A percentile compares a stretch with the other conserved stretches of the same genome.
Evolutionary conservation across 495 filamentous ascomycete genomes (phyloP).

Genomic region (Aspergillus kassunensis): DNA sequence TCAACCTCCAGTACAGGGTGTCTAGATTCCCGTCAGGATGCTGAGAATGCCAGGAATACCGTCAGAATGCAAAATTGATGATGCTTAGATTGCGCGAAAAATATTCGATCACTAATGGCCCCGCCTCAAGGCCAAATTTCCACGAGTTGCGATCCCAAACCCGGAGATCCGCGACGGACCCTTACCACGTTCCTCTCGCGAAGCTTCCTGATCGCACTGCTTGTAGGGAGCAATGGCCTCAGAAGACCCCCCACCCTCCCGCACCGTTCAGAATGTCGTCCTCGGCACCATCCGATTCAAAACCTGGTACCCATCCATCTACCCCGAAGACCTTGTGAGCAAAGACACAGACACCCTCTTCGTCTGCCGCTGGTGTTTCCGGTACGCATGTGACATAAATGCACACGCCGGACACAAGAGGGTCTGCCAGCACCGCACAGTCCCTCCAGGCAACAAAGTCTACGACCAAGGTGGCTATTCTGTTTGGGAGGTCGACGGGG

Average conservation of each 20-base stretch:
- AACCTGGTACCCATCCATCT: constrained; percentile 75
- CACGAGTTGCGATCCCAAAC: background rate
- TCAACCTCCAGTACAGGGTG: too few relatives aligned
- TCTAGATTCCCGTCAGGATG: too few relatives aligned
- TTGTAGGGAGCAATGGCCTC: constrained; percentile 26
- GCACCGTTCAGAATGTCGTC: constrained; percentile 70
- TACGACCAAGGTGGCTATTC: constrained; percentile 57
- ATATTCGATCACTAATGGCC: constrained; percentile 1
- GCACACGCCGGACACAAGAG: constrained; percentile 52
- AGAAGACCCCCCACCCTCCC: constrained; percentile 33
- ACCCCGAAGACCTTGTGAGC: constrained; percentile 71
- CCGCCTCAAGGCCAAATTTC: background rate
- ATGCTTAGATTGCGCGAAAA: background rate
- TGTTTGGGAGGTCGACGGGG: constrained; percentile 92
- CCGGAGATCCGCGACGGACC: background rate
- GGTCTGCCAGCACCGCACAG: constrained; percentile 32
- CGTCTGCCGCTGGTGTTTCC: constrained; percentile 91
- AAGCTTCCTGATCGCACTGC: background rate
- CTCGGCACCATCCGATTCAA: constrained; percentile 70
- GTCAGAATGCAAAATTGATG: background rate
- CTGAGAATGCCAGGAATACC: too few relatives aligned
- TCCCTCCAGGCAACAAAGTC: constrained; percentile 46
- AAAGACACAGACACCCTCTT: constrained; percentile 64
- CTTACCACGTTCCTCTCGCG: background rate
- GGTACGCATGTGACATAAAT: constrained; percentile 73